Evolutionary conservation across 1,284 basidiomycete species (phyloP), one percentile per base, ranked within the genome.

Genomic region (Anthracocystis setariae): DNA sequence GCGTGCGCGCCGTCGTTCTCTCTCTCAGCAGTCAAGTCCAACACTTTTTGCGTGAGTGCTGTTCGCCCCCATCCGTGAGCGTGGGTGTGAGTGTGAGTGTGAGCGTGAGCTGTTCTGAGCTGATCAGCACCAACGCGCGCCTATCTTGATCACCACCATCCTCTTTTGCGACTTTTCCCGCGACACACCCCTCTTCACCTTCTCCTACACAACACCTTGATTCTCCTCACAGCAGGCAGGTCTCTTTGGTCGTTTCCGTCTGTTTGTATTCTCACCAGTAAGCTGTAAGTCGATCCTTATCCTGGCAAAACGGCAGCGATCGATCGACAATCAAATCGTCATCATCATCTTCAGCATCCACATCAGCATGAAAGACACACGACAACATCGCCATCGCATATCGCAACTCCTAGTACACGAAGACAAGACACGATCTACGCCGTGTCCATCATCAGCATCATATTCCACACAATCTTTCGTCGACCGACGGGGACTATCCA

Each of bases 281-380:
- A 66, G 63, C 63, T 66, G 63, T 66, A 66, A 66, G 63, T 66
- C 12, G 29, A 37, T 47, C 35, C 32, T 5, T n/a, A 35, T 20
- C 29, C 10, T 8, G 40, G 23, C 15, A 50, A 17, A n/a, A n/a
- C 17, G 15, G 23, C 46, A 9, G 33, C 32, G 44, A 32, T n/a
- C 13, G 46, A 37, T 33, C n/a, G 12, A 18, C 46, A 23, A 43
- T 42, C 40, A 25, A 13, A 29, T 38, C n/a, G 18, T 15, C 13
- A 46, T 20, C 29, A 45, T 45, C 7, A 24, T 3, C 8, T 3
- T 17, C n/a, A 44, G 17, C 5, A 7, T 4, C 32, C n/a, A 5
- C 46, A 37, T 3, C 20, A 17, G 32, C 12, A 47, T 47, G 20
- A 24, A 20, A 37, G 12, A 7, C 29, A 29, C 7, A 29, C 5